Base-by-base conservation (phyloP, 176 grass and related monocot species). In the Oryza longistaminata region DNA sequence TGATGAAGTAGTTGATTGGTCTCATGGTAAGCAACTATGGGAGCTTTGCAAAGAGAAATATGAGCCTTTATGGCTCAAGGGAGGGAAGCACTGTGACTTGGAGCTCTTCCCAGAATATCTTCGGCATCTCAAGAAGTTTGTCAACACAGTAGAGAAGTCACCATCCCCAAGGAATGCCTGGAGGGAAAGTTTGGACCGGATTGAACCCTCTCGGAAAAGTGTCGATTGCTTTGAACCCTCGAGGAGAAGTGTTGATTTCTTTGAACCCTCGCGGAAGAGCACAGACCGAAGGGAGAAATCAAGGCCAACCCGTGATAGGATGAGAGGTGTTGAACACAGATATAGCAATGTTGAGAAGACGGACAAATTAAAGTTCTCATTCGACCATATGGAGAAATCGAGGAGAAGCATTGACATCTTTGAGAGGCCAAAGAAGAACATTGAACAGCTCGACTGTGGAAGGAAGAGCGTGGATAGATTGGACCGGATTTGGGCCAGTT, bases 81-180 rank as follows among this genome's bases (percentile, higher is more conserved):
- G 95, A 34, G 95, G 95, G 29, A 94, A 97, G 53, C 95, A 97
- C 82, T 94, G 95, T 79, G 89, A 97, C 77, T 85, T 94, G 68
- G 95, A 97, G 81, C 90, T 97, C 48, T 97, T 89, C 53, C 95
- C 95, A n/a, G 92, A 97, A 66, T 97, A 94, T 72, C 81, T 97
- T 66, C 88, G 79, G 48, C 95, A 94, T 62, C 90, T 97, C 25
- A 92, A 85, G 78, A 97, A 91, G 55, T 97, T 97, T 66, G 40
- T 97, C 25, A 73, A 89, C 65, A 89, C 68, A 24, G 84, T 97
- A 25, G 90, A 97, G 76, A 97, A 94, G 72, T 82, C 94, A 24
- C 86, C 85, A 74, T 87, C 86, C 55, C 71, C 90, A 25, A 90
- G 86, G 82, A 78, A 87, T 52, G 81, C 86, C 15, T 92, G 92